A percentile compares a stretch with the other conserved stretches of the same genome.
Conservation (phyloP, 129 eudicot species). For the Flaveria robusta region DNA sequence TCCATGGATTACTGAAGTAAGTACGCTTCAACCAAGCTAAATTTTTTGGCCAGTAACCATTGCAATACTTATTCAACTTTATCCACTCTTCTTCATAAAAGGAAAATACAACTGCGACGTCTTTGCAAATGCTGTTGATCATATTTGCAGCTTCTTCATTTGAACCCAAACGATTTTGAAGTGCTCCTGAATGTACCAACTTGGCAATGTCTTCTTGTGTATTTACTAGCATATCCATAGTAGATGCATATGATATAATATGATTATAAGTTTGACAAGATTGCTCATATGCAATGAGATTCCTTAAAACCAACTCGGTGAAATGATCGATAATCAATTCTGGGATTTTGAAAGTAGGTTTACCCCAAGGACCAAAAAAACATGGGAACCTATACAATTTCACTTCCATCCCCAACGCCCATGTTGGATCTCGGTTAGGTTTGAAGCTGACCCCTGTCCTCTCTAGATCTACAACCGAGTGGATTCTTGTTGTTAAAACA, state of each 20-base stretch:
- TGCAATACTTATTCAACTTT: neutral
- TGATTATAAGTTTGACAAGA: neutral
- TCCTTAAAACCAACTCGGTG: conserved; percentile 24
- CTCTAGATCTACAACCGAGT: neutral
- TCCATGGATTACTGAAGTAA: conserved; percentile 22
- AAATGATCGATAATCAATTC: neutral
- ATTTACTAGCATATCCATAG: conserved; percentile 9
- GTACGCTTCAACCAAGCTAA: conserved; percentile 13
- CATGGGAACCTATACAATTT: neutral
- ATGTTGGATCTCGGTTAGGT: neutral
- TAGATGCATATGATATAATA: conserved; percentile 12
- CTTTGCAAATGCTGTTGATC: conserved; percentile 12
- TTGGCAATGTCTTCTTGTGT: neutral
- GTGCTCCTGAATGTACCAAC: neutral
- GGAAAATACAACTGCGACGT: neutral
- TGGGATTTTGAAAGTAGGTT: neutral
- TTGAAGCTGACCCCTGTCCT: neutral
- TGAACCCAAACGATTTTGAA: neutral
- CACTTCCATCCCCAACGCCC: neutral
- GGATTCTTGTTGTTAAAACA: neutral
- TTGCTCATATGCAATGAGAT: conserved; percentile 25
- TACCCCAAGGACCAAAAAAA: neutral
- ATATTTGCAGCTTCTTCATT: neutral
- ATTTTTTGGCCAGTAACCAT: neutral
- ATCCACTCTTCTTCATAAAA: neutral